Base-by-base conservation (phyloP, 441 rosid species). In the Pelargonium australe region DNA sequence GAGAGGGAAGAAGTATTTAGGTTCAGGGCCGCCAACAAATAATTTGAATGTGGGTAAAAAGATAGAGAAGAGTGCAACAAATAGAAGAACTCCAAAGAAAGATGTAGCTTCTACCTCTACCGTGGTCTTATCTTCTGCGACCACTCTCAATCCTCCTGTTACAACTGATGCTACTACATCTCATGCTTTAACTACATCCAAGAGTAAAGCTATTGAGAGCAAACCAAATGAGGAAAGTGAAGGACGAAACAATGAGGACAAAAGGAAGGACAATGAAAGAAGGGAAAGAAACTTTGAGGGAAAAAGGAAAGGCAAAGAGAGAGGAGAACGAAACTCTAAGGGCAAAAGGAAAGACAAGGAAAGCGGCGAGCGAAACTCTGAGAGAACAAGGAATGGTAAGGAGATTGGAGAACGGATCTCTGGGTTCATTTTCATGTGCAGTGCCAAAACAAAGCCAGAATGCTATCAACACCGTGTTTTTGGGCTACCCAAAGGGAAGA, bases 361-460 rank as follows among this genome's bases (percentile, higher is more conserved):
- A 73, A 16, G 8, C 7, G 10, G 19, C 10, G 61, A 55, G 14
- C 9, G 11, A 9, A 13, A 8, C 13, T 64, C 64, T 76, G 23
- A 60, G 31, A 19, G 73, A 55, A 17, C 62, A 55, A 55, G 67
- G 70, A 63, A 73, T 23, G 4, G 69, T 45, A 71, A 19, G 17
- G 34, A 5, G 28, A 51, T 43, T 62, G 31, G 64, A n/a, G 82
- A 81, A 62, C 28, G 65, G 23, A 65, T 71, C 70, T 72, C 76
- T 28, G 90, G 87, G 23, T 84, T 74, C 72, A 82, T 86, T 63
- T 86, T 86, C 62, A 79, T 84, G 77, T 80, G 90, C 69, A 84
- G 77, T 66, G 80, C 66, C 4, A 80, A 72, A 57, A 86, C 87
- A 0, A 86, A 86, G 77, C 64, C 66, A 0, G 82, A 79, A 69